Evolutionary conservation across 805 yeast genomes (phyloP).

Genomic region (Sugiyamaella floridensis): DNA sequence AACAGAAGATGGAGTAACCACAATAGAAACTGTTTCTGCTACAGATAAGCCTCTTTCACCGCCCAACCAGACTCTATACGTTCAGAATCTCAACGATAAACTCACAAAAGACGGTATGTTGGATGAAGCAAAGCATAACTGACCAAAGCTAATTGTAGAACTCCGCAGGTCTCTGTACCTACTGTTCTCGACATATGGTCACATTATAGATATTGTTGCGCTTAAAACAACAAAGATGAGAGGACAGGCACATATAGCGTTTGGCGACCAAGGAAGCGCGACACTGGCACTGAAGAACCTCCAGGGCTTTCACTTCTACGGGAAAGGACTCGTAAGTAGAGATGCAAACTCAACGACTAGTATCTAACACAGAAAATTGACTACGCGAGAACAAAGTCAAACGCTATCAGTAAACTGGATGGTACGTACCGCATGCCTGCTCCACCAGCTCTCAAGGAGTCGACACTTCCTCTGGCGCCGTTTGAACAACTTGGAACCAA

Average conservation of each 20-base stretch:
- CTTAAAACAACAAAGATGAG: constrained; percentile 34
- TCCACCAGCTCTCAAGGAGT: constrained; percentile 10
- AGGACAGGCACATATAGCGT: constrained; percentile 39
- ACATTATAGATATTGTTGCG: constrained; percentile 31
- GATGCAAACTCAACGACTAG: not conserved
- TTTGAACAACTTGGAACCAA: constrained; percentile 6
- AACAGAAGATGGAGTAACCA: not conserved
- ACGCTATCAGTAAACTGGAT: constrained; percentile 27
- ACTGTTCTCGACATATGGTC: constrained; percentile 35
- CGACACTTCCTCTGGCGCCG: constrained; percentile 16
- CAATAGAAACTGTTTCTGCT: not conserved
- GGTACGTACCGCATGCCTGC: constrained; percentile 23
- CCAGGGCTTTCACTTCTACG: constrained; percentile 29
- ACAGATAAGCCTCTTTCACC: constrained; percentile 1
- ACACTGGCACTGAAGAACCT: constrained; percentile 26
- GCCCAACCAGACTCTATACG: constrained; percentile 31
- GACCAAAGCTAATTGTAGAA: constrained; percentile 18
- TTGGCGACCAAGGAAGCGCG: constrained; percentile 26
- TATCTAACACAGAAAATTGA: constrained; percentile 17
- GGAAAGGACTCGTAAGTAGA: constrained; percentile 25
- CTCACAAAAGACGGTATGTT: constrained; percentile 26
- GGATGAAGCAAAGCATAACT: not conserved
- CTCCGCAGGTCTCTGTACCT: constrained; percentile 30
- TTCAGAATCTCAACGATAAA: constrained; percentile 35
- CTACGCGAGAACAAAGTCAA: constrained; percentile 27